phyloP scores from a whole-genome alignment of 371 early-diverging fungal species.

The Mortierella sp. region DNA sequence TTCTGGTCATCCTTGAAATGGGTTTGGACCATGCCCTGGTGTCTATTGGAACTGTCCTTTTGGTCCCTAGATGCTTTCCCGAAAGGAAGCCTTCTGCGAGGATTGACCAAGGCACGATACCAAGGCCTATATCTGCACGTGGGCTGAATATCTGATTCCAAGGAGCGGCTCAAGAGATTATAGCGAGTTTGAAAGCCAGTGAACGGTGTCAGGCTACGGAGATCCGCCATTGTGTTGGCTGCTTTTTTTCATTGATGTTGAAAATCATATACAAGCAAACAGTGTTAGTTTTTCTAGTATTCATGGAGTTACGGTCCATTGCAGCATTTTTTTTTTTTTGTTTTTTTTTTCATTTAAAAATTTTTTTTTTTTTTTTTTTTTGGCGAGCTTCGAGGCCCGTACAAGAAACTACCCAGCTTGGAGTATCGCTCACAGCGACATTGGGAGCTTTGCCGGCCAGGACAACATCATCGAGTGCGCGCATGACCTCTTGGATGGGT shows the following conservation, averaged over 20 bases:
- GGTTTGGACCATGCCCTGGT: constrained; percentile 9
- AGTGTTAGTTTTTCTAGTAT: not conserved
- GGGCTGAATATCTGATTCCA: constrained; percentile 57
- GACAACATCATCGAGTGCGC: constrained; percentile 61
- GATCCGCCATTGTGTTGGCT: constrained; percentile 56
- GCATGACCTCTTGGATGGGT: constrained; percentile 58
- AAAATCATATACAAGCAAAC: not conserved
- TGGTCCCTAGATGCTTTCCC: constrained; percentile 52
- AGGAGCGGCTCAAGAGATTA: constrained; percentile 57
- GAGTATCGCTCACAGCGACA: constrained; percentile 57
- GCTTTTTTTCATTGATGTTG: constrained; percentile 7
- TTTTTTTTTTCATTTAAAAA: too few relatives aligned
- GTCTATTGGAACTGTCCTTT: constrained; percentile 14
- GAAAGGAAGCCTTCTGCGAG: constrained; percentile 56
- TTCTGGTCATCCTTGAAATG: constrained; percentile 31
- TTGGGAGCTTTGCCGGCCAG: constrained; percentile 62
- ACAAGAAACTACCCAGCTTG: constrained; percentile 57
- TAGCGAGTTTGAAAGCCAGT: constrained; percentile 57
- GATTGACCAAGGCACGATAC: constrained; percentile 50
- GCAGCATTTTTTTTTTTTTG: too few relatives aligned
- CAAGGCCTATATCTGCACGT: constrained; percentile 53
- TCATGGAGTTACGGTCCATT: too few relatives aligned
- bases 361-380: too few relatives aligned
- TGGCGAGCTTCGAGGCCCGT: too few relatives aligned
- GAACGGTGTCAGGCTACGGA: constrained; percentile 55